Evolutionary conservation across 371 early-diverging fungal genomes (phyloP).

Genomic region (Nosema muscidifuracis): DNA sequence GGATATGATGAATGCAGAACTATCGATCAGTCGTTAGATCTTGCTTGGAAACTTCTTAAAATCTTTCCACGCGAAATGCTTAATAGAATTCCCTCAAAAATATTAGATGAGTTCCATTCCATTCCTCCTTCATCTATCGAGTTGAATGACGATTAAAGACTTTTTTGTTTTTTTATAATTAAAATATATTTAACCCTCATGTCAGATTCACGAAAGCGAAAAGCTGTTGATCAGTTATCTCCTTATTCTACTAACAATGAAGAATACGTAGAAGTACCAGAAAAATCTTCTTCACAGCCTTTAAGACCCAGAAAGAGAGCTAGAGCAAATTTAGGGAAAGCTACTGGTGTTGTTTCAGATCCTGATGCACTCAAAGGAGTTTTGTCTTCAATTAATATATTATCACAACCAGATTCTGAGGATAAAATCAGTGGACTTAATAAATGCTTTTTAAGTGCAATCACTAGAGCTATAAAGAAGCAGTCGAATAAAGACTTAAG

Average conservation of each 20-base stretch:
- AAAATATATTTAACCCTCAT: neutral
- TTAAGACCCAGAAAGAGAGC: conserved; percentile 13
- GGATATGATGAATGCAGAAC: conserved; percentile 85
- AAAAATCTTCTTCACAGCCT: neutral
- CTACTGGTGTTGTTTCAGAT: conserved; percentile 3
- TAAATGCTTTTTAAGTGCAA: conserved; percentile 45
- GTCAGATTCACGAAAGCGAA: conserved; percentile 35
- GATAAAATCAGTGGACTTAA: conserved; percentile 52
- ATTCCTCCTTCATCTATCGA: neutral
- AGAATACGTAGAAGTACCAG: neutral
- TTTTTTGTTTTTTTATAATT: neutral
- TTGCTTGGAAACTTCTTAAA: conserved; percentile 94
- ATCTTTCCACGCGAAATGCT: conserved; percentile 99
- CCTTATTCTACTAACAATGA: conserved; percentile 22
- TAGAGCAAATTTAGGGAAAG: conserved; percentile 20
- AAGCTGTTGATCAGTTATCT: conserved; percentile 44
- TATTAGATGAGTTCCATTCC: conserved; percentile 81
- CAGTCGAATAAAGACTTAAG: conserved; percentile 43
- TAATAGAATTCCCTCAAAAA: conserved; percentile 93
- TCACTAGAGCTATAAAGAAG: conserved; percentile 34
- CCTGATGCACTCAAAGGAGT: conserved; percentile 21
- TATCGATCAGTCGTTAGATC: conserved; percentile 88
- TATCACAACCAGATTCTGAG: neutral
- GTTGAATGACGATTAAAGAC: neutral
- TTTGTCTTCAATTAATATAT: conserved; percentile 14